Conservation (phyloP, 371 early-diverging fungal genomes). For the Paraphysoderma sedebokerense region DNA sequence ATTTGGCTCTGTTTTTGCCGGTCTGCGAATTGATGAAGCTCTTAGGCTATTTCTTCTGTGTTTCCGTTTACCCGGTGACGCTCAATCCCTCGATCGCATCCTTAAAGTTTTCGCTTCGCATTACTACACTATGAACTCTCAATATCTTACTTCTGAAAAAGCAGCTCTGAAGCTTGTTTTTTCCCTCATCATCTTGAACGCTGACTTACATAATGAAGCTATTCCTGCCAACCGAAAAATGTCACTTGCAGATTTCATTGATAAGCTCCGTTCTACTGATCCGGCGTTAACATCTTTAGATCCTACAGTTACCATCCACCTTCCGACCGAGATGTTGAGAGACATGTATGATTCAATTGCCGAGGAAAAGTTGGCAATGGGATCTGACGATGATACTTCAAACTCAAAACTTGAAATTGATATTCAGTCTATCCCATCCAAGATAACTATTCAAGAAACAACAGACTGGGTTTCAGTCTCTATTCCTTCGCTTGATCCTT, state of each 20-base stretch:
- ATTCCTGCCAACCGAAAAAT: conserved; percentile 25
- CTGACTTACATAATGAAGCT: conserved; percentile 57
- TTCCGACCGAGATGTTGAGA: conserved; percentile 15
- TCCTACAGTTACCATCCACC: not conserved
- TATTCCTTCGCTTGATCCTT: not conserved
- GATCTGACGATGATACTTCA: conserved; percentile 21
- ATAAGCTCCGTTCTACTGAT: conserved; percentile 1
- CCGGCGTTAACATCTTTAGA: not conserved
- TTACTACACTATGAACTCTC: conserved; percentile 37
- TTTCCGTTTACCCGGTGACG: conserved; percentile 56
- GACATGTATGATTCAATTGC: conserved; percentile 30
- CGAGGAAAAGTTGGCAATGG: conserved; percentile 33
- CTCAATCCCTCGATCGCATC: conserved; percentile 51
- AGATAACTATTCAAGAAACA: not conserved
- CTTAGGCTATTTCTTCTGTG: conserved; percentile 52
- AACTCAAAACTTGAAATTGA: not conserved
- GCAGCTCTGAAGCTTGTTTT: conserved; percentile 58
- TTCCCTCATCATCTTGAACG: conserved; percentile 71
- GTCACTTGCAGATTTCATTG: conserved; percentile 18
- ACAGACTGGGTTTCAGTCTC: not conserved
- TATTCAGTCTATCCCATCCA: not conserved
- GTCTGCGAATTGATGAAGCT: conserved; percentile 58
- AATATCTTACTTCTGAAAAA: conserved; percentile 35
- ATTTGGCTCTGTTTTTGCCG: conserved; percentile 37
- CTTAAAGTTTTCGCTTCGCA: conserved; percentile 59